Evolutionary conservation across 169 alveolate species (phyloP).

Genomic region (Amoebophrya sp.): DNA sequence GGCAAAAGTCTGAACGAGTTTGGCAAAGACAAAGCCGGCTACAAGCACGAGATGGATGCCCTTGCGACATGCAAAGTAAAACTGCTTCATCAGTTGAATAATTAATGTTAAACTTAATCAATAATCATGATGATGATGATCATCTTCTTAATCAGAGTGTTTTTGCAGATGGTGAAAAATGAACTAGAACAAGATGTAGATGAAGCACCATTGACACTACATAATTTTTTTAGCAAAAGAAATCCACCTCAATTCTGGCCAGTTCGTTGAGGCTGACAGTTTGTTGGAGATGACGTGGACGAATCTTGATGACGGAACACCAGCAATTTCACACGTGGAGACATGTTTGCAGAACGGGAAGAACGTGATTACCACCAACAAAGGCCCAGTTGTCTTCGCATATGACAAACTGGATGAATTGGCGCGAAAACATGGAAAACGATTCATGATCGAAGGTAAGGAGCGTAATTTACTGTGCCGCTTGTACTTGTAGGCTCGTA

Average conservation of each 20-base stretch:
- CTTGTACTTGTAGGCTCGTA: no score
- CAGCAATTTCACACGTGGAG: neutral
- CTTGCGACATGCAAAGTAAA: neutral
- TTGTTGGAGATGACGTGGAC: neutral
- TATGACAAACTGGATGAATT: neutral
- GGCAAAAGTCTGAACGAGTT: constrained; percentile 15
- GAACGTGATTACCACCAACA: constrained; percentile 12
- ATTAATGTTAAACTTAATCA: no score
- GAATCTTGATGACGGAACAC: neutral
- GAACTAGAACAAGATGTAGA: no score
- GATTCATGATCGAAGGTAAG: constrained; percentile 21
- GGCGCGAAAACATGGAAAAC: neutral
- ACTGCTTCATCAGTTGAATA: no score
- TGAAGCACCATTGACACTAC: no score
- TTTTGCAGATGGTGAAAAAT: no score
- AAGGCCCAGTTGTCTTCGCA: constrained; percentile 16
- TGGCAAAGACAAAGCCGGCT: neutral
- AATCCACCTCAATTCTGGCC: neutral
- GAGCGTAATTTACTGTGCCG: no score
- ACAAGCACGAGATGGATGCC: neutral
- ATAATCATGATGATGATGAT: no score
- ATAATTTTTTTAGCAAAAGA: no score
- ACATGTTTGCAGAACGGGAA: neutral
- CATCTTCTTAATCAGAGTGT: no score
- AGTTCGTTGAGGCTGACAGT: neutral